Evolutionary conservation across 108 stramenopile species (phyloP).

Genomic region (Stephanodiscus minutulus): DNA sequence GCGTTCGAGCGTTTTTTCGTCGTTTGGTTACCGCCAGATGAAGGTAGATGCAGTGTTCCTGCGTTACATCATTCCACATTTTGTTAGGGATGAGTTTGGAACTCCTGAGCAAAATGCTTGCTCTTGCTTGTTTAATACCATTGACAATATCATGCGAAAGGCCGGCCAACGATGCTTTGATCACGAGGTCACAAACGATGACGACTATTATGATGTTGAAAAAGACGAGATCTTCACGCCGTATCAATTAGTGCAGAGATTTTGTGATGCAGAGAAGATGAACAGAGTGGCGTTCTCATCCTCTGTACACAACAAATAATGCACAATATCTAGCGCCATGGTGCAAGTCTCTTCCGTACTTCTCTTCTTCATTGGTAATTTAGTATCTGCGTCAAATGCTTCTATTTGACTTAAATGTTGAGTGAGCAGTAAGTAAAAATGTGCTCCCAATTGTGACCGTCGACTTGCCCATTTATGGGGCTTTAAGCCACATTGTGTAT

Average conservation of each 20-base stretch:
- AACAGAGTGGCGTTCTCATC: slow-evolving; percentile 29
- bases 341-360: neutral
- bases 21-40: slow-evolving; percentile 68
- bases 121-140: slow-evolving; percentile 44
- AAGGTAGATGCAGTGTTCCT: slow-evolving; percentile 77
- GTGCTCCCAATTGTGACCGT: too few relatives aligned
- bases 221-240: slow-evolving; percentile 52
- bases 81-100: slow-evolving; percentile 66
- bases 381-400: too few relatives aligned
- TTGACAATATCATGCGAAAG: slow-evolving; percentile 55
- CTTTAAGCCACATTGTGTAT: neutral
- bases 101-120: slow-evolving; percentile 54
- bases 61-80: slow-evolving; percentile 77
- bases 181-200: slow-evolving; percentile 37
- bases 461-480: too few relatives aligned
- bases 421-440: too few relatives aligned
- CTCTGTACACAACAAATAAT: neutral
- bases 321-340: neutral
- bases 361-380: too few relatives aligned
- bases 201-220: slow-evolving; percentile 54
- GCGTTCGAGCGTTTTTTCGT: slow-evolving; percentile 61
- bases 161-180: slow-evolving; percentile 60
- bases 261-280: slow-evolving; percentile 19
- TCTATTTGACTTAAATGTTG: too few relatives aligned
- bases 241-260: slow-evolving; percentile 35